Percentiles rank a stretch among this genome's conserved stretches.
phyloP scores from a whole-genome alignment of 352 stramenopile genomes.

The Discostella stelligera region DNA sequence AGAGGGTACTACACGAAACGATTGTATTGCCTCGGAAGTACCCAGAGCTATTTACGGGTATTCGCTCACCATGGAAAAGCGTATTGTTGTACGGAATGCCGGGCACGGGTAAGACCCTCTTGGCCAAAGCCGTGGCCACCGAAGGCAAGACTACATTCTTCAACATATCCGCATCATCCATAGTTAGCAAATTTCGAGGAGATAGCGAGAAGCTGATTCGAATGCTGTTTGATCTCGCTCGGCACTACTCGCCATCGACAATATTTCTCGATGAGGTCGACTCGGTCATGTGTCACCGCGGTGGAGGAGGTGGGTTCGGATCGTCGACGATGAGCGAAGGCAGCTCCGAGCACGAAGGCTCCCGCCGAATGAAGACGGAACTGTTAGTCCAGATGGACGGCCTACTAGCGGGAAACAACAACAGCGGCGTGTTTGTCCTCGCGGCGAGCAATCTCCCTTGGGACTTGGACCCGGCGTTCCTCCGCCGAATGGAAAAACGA shows the following conservation, averaged over 20 bases:
- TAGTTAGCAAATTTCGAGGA: slow-evolving; percentile 87
- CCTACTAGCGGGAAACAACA: slow-evolving; percentile 64
- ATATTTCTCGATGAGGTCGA: slow-evolving; percentile 99
- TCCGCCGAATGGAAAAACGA: slow-evolving; percentile 92
- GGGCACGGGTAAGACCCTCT: slow-evolving; percentile 96
- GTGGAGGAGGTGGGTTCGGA: slow-evolving; percentile 56
- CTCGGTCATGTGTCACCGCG: slow-evolving; percentile 89
- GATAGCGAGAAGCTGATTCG: slow-evolving; percentile 91
- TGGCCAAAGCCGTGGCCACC: slow-evolving; percentile 93
- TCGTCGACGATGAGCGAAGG: slow-evolving; percentile 25
- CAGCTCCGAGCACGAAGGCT: slow-evolving; percentile 48
- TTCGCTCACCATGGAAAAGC: slow-evolving; percentile 50
- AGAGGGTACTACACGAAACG: slow-evolving; percentile 86
- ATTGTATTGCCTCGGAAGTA: slow-evolving; percentile 90
- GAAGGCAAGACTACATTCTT: slow-evolving; percentile 98
- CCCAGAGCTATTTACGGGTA: slow-evolving; percentile 85
- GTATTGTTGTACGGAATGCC: slow-evolving; percentile 47
- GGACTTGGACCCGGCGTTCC: slow-evolving; percentile 95
- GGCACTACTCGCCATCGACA: slow-evolving; percentile 94
- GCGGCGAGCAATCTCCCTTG: slow-evolving; percentile 95
- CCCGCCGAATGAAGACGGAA: slow-evolving; percentile 94
- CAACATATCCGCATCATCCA: slow-evolving; percentile 87
- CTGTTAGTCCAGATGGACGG: slow-evolving; percentile 97
- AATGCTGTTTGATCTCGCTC: slow-evolving; percentile 98
- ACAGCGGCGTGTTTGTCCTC: slow-evolving; percentile 85